Evolutionary conservation across 148 eudicot species (phyloP).

Genomic region (Limonium bicolor): DNA sequence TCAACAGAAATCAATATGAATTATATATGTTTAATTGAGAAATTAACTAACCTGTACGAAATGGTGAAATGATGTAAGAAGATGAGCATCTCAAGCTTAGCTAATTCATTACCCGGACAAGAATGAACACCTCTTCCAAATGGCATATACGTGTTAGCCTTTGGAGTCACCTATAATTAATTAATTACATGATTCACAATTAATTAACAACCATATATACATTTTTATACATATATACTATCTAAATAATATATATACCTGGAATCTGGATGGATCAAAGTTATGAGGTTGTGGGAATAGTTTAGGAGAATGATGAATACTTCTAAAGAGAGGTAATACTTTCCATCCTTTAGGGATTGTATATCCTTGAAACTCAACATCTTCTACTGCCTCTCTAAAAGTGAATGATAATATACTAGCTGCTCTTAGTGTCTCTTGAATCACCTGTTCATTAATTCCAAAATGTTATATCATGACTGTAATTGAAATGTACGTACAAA

Average conservation of each 20-base stretch:
- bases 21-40: too few relatives aligned
- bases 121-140: conserved; percentile 72
- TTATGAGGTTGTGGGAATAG: conserved; percentile 67
- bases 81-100: conserved; percentile 79
- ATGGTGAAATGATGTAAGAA: conserved; percentile 65
- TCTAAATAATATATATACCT: conserved; percentile 31
- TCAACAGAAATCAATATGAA: too few relatives aligned
- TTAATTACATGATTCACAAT: background rate
- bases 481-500: too few relatives aligned
- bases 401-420: conserved; percentile 85
- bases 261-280: conserved; percentile 87
- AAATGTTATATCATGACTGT: too few relatives aligned
- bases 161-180: conserved; percentile 34
- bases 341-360: conserved; percentile 91
- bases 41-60: conserved; percentile 20
- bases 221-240: background rate
- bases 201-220: background rate
- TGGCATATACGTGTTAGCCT: conserved; percentile 44
- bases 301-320: conserved; percentile 55
- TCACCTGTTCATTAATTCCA: conserved; percentile 30
- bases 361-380: conserved; percentile 67
- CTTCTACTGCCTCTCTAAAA: conserved; percentile 81
- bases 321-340: conserved; percentile 78
- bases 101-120: conserved; percentile 83
- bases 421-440: conserved; percentile 72